Conservation (phyloP, 2,329 filamentous ascomycete species). For the Geosmithia morbida region DNA sequence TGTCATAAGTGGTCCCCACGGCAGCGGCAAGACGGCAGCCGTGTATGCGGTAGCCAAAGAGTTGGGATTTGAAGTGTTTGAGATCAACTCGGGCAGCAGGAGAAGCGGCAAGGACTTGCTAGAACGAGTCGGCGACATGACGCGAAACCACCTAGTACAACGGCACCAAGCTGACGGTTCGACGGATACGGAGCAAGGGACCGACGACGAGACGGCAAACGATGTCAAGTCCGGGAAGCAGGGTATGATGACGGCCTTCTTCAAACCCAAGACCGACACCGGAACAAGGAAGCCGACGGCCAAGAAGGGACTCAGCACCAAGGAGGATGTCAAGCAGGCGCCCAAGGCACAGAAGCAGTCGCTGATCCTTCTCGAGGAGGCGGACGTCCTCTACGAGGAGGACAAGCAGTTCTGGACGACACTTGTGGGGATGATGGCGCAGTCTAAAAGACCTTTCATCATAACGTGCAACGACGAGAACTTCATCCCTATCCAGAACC, state of each 20-base stretch:
- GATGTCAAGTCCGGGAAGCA: conserved; percentile 58
- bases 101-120: conserved; percentile 80
- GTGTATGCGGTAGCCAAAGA: conserved; percentile 88
- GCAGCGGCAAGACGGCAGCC: conserved; percentile 85
- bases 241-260: conserved; percentile 69
- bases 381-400: conserved; percentile 86
- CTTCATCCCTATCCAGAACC: conserved; percentile 57
- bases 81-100: conserved; percentile 75
- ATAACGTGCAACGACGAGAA: conserved; percentile 90
- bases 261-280: conserved; percentile 38
- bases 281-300: conserved; percentile 10
- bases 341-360: conserved; percentile 70
- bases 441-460: conserved; percentile 83
- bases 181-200: conserved; percentile 11
- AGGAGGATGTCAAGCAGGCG: conserved; percentile 9
- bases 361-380: conserved; percentile 85
- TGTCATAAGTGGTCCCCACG: conserved; percentile 78
- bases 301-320: conserved; percentile 9
- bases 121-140: conserved; percentile 94
- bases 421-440: conserved; percentile 59
- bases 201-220: conserved; percentile 17
- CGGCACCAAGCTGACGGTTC: conserved; percentile 21
- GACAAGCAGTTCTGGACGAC: conserved; percentile 92
- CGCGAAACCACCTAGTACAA: conserved; percentile 76
- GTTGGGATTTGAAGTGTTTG: conserved; percentile 84